Percentiles rank a stretch among this genome's conserved stretches.
Conservation (phyloP, 1,284 basidiomycete genomes). For the Cryptococcus jaspeensis region DNA sequence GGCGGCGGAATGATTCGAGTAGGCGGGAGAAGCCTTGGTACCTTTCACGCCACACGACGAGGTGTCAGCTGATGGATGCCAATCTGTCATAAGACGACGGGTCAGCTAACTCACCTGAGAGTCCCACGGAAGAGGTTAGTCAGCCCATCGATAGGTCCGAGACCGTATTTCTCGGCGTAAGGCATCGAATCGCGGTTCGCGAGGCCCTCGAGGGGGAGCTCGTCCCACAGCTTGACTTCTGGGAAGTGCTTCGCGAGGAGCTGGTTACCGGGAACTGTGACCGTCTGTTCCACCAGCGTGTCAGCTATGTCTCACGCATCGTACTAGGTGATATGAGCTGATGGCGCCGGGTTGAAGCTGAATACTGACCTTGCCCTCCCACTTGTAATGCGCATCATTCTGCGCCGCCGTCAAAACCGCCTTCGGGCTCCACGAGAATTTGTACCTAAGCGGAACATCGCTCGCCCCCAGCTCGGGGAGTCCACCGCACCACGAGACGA, state of each 20-base stretch:
- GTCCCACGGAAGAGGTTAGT: constrained; percentile 81
- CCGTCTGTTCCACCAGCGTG: constrained; percentile 47
- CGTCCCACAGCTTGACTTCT: constrained; percentile 64
- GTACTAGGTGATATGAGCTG: too few relatives aligned
- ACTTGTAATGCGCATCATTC: constrained; percentile 71
- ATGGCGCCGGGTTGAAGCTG: too few relatives aligned
- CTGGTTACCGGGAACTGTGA: constrained; percentile 58
- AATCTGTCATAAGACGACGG: not conserved
- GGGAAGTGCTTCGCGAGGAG: constrained; percentile 65
- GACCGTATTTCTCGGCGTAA: constrained; percentile 71
- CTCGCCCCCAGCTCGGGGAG: constrained; percentile 74
- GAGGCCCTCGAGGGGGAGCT: constrained; percentile 76
- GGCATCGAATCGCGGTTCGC: constrained; percentile 83
- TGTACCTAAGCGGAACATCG: constrained; percentile 73
- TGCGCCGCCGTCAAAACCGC: constrained; percentile 81
- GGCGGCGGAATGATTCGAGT: constrained; percentile 68
- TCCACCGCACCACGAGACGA: constrained; percentile 91
- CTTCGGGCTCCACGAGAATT: constrained; percentile 92
- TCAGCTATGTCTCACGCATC: not conserved
- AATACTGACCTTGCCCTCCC: constrained; percentile 59
- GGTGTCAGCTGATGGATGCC: constrained; percentile 1
- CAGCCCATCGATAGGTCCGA: constrained; percentile 58
- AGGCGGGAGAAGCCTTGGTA: constrained; percentile 82
- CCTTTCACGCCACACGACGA: constrained; percentile 52
- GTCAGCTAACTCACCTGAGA: constrained; percentile 58